Evolutionary conservation across 2,329 filamentous ascomycete species (phyloP).

Genomic region (Penicillium oxalicum): DNA sequence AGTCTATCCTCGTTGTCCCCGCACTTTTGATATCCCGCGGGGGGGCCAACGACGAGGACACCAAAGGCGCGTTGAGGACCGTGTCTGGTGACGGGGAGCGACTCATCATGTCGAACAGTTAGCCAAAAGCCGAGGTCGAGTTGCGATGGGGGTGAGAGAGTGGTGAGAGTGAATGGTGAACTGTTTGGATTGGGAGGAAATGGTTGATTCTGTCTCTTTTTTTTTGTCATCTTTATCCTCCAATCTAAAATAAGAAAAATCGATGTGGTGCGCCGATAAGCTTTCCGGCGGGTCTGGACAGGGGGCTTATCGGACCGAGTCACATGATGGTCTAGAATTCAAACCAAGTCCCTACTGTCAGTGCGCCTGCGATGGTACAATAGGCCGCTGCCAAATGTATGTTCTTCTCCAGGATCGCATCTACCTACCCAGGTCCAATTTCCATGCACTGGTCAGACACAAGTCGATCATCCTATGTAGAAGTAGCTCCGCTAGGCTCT

Average conservation of each 20-base stretch:
- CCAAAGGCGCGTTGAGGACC: slow-evolving; percentile 28
- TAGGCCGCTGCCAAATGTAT: too few relatives aligned
- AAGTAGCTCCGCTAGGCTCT: too few relatives aligned
- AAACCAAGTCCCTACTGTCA: too few relatives aligned
- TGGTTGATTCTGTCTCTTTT: too few relatives aligned
- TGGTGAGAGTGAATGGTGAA: background rate
- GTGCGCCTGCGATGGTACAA: too few relatives aligned
- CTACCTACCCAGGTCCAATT: too few relatives aligned
- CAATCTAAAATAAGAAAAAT: background rate
- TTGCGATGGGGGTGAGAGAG: background rate
- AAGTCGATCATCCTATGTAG: too few relatives aligned
- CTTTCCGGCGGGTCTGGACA: background rate
- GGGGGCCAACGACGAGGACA: slow-evolving; percentile 51
- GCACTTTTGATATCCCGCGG: slow-evolving; percentile 49
- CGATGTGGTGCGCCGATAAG: background rate
- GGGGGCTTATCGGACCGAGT: background rate
- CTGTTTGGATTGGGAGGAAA: background rate
- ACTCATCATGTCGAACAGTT: slow-evolving; percentile 7
- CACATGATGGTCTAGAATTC: background rate
- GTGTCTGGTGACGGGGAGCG: slow-evolving; percentile 17
- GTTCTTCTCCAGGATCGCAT: too few relatives aligned
- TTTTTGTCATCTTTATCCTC: too few relatives aligned
- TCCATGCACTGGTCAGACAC: too few relatives aligned
- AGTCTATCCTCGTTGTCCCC: slow-evolving; percentile 50
- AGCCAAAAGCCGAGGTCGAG: too few relatives aligned